These are phyloP conservation scores for Echium plantagineum DNA, from an alignment of 257 asterid species.

Conservation along the genomic window DNA sequence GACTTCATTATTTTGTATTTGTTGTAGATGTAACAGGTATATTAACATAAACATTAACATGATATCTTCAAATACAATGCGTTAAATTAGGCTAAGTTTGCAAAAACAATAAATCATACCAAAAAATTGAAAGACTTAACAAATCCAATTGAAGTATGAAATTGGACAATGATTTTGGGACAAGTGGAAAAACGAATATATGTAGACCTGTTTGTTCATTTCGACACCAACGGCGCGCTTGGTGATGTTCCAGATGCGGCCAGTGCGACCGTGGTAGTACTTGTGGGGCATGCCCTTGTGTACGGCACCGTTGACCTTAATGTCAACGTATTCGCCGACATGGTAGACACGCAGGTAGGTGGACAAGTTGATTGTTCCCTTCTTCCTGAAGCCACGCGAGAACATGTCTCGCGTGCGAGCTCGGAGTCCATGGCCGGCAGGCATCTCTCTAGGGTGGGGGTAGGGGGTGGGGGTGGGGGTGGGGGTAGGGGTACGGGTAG, in stretches of 20 bases:
- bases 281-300: slow-evolving; percentile 44
- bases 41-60: no score
- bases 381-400: slow-evolving; percentile 30
- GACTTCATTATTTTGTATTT: no score
- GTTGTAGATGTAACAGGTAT: no score
- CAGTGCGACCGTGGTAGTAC: slow-evolving; percentile 40
- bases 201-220: slow-evolving; percentile 32
- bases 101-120: no score
- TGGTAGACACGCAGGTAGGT: slow-evolving; percentile 23
- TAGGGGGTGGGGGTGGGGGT: not conserved
- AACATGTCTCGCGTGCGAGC: slow-evolving; percentile 31
- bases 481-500: not conserved
- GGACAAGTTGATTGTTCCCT: slow-evolving; percentile 20
- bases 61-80: no score
- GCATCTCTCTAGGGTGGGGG: slow-evolving; percentile 13
- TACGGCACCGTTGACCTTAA: slow-evolving; percentile 36
- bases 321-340: slow-evolving; percentile 29
- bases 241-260: slow-evolving; percentile 36
- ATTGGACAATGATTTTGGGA: no score
- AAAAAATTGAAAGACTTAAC: no score
- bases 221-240: slow-evolving; percentile 39
- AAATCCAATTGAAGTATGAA: no score
- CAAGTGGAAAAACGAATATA: not conserved
- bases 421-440: slow-evolving; percentile 40
- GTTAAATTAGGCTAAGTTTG: no score